These are phyloP conservation scores for Penicillium samsonianum DNA, from an alignment of 495 filamentous ascomycete genomes.

Conservation along the genomic window DNA sequence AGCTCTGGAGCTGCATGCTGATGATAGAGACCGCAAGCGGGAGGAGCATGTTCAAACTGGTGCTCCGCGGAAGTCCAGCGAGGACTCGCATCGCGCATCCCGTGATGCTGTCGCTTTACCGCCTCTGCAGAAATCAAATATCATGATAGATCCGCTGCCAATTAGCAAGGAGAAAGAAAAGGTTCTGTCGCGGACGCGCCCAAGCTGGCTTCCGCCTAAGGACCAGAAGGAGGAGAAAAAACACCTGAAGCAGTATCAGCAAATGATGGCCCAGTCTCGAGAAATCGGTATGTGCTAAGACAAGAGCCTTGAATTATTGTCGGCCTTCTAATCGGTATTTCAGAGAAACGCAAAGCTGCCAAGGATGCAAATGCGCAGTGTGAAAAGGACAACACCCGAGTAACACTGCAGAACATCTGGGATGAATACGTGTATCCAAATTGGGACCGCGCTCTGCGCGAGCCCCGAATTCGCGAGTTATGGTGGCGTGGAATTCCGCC, in stretches of 20 bases:
- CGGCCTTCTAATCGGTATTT: not conserved
- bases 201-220: slow-evolving; percentile 95
- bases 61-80: slow-evolving; percentile 44
- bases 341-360: slow-evolving; percentile 52
- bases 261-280: slow-evolving; percentile 81
- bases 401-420: slow-evolving; percentile 72
- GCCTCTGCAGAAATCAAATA: slow-evolving; percentile 79
- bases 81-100: slow-evolving; percentile 56
- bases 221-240: slow-evolving; percentile 88
- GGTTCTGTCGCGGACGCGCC: slow-evolving; percentile 84
- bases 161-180: slow-evolving; percentile 97
- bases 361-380: slow-evolving; percentile 52
- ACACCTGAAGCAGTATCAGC: slow-evolving; percentile 88
- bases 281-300: slow-evolving; percentile 60
- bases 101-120: slow-evolving; percentile 67
- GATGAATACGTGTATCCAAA: slow-evolving; percentile 83
- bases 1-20: slow-evolving; percentile 82
- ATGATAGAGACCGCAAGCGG: slow-evolving; percentile 56
- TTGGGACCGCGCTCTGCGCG: slow-evolving; percentile 74
- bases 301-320: not conserved
- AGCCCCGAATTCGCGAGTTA: slow-evolving; percentile 77
- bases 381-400: slow-evolving; percentile 67
- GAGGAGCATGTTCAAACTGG: slow-evolving; percentile 55
- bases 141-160: slow-evolving; percentile 95
- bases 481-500: slow-evolving; percentile 94